phyloP scores from a whole-genome alignment of 2,329 filamentous ascomycete genomes.

The Trichoderma koningii region DNA sequence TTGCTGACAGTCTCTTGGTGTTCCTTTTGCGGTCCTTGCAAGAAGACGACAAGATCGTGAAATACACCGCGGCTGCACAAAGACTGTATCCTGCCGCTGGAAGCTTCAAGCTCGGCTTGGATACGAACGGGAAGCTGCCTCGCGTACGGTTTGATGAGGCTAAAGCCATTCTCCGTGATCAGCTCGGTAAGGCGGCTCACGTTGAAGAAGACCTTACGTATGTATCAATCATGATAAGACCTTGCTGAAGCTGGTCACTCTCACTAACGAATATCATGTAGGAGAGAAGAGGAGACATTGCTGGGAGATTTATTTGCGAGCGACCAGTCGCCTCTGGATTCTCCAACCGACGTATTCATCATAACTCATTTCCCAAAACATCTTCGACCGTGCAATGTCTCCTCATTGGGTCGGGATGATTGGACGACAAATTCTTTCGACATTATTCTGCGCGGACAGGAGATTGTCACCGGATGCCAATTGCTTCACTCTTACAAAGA shows the following conservation, averaged over 20 bases:
- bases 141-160: constrained; percentile 10
- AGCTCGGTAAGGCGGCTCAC: not conserved
- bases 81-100: constrained; percentile 8
- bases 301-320: not conserved
- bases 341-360: constrained; percentile 5
- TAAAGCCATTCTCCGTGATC: constrained; percentile 5
- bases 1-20: constrained; percentile 2
- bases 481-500: constrained; percentile 4
- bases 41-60: constrained; percentile 1
- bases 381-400: constrained; percentile 14
- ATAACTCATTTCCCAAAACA: constrained; percentile 5
- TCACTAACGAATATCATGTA: not conserved
- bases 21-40: constrained; percentile 7
- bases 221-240: not conserved
- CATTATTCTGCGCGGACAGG: constrained; percentile 6
- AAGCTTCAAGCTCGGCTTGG: constrained; percentile 1
- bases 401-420: not conserved
- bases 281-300: constrained; percentile 6
- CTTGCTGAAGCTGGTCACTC: not conserved
- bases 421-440: constrained; percentile 5
- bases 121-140: not conserved
- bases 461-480: constrained; percentile 10
- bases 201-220: constrained; percentile 6
- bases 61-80: not conserved
- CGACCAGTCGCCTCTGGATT: not conserved